Base-by-base conservation (phyloP, 2,329 filamentous ascomycete species). In the Helotiales sp. region DNA sequence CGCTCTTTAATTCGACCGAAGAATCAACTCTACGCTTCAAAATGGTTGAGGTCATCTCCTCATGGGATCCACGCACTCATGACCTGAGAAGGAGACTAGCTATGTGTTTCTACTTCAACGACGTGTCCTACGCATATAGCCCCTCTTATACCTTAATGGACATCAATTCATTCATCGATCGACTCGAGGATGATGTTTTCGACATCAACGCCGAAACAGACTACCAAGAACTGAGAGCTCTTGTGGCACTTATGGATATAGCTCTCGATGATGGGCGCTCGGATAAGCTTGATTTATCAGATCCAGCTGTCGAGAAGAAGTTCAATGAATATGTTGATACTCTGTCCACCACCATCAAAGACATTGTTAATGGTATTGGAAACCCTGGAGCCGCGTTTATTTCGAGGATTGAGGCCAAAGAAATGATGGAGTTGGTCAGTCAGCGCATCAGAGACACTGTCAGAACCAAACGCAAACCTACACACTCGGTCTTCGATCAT, bases 321-420 rank as follows among this genome's bases (percentile, higher is more conserved):
- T 96, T 93, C 76, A 90, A 97, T 68, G 72, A 75, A 5, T 78
- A 85, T 10, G 77, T 96, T 31, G 92, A 96, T 71, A 76, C 74
- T 22, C 77, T 96, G 4, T 79, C 84, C 1, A 73, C 74, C 17
- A 77, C 76, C 31, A 76, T 96, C 52, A 84, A 86, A 61, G 71
- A 74, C 15, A 74, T 86, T 30, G 79, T 79, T 72, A 76, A 77
- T 57, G 81, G 80, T 36, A 96, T 96, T 67, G 81, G 87, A 58
- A 90, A 92, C 67, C 81, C 86, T 1, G 90, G 90, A 38, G 88
- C 90, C 44, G 85, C 85, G 22, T 85, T 89, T 66, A 78, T 95
- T 57, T 81, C 82, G 15, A 82, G 89, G 29, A 88, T 90, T 29
- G 86, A 96, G 68, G 85, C 89, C 12, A 96, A 96, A 73, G 85